phyloP scores from a whole-genome alignment of 495 filamentous ascomycete species.

The Trichoderma gamsii region DNA sequence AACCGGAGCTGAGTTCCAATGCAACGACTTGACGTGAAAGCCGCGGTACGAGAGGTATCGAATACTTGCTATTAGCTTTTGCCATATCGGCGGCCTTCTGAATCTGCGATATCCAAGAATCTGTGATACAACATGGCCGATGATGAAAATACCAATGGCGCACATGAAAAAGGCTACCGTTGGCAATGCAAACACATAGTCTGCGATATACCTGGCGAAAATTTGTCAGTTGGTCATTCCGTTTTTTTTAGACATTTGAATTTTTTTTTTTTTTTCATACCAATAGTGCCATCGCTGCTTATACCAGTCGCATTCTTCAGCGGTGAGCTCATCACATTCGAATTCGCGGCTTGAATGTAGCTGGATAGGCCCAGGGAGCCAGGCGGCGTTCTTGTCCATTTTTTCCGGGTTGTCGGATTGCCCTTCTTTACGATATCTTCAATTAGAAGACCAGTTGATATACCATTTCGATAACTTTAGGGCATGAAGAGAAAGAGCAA shows the following conservation, averaged over 20 bases:
- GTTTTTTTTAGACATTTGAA: not conserved
- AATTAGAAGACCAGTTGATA: not conserved
- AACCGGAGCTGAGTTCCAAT: constrained; percentile 40
- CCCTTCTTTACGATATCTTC: not conserved
- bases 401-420: not conserved
- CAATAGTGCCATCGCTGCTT: not conserved
- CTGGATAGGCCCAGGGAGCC: not conserved
- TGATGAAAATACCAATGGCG: constrained; percentile 40
- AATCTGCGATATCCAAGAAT: constrained; percentile 21
- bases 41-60: constrained; percentile 36
- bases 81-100: constrained; percentile 17
- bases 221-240: not conserved
- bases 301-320: not conserved
- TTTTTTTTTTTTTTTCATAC: not conserved
- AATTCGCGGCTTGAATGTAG: not conserved
- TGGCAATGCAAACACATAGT: constrained; percentile 44
- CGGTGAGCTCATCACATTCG: not conserved
- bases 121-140: constrained; percentile 27
- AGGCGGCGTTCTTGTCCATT: not conserved
- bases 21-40: constrained; percentile 20
- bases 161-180: constrained; percentile 47
- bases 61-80: constrained; percentile 17
- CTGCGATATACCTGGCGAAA: constrained; percentile 43
- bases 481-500: too few relatives aligned
- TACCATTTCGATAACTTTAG: too few relatives aligned